Evolutionary conservation across 2,329 filamentous ascomycete genomes (phyloP).

Genomic region (Colletotrichum trifolii): DNA sequence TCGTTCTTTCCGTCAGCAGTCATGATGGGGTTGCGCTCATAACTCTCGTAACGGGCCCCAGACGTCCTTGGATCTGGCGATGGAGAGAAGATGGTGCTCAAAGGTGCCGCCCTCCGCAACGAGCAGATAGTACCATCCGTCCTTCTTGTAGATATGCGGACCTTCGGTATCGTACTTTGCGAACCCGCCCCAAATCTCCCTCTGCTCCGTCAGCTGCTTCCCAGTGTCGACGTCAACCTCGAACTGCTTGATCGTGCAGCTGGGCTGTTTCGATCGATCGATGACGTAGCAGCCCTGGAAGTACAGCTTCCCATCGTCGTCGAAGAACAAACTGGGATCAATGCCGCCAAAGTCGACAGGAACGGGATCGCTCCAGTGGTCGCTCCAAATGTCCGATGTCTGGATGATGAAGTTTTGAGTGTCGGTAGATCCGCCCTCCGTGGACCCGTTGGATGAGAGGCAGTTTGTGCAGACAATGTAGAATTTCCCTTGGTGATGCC

Average conservation of each 20-base stretch:
- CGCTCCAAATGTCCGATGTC: conserved; percentile 34
- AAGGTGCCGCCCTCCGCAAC: conserved; percentile 58
- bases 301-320: conserved; percentile 64
- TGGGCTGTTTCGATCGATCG: neutral
- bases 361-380: conserved; percentile 39
- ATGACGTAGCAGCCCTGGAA: conserved; percentile 41
- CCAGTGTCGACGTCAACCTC: conserved; percentile 43
- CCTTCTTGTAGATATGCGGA: conserved; percentile 59
- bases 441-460: conserved; percentile 25
- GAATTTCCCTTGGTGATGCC: conserved; percentile 38
- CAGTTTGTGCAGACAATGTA: conserved; percentile 23
- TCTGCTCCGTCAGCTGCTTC: conserved; percentile 39
- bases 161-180: conserved; percentile 50
- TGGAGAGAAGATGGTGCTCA: conserved; percentile 64
- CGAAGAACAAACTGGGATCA: conserved; percentile 66
- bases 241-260: no score
- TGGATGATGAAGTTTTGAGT: conserved; percentile 37
- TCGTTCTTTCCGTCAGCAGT: conserved; percentile 58
- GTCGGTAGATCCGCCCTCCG: conserved; percentile 33
- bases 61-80: conserved; percentile 61
- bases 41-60: conserved; percentile 73
- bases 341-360: conserved; percentile 38
- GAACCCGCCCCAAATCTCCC: no score
- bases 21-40: conserved; percentile 67
- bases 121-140: conserved; percentile 57